Base-by-base conservation (phyloP, 495 filamentous ascomycete genomes). In the Oleoguttula mirabilis region DNA sequence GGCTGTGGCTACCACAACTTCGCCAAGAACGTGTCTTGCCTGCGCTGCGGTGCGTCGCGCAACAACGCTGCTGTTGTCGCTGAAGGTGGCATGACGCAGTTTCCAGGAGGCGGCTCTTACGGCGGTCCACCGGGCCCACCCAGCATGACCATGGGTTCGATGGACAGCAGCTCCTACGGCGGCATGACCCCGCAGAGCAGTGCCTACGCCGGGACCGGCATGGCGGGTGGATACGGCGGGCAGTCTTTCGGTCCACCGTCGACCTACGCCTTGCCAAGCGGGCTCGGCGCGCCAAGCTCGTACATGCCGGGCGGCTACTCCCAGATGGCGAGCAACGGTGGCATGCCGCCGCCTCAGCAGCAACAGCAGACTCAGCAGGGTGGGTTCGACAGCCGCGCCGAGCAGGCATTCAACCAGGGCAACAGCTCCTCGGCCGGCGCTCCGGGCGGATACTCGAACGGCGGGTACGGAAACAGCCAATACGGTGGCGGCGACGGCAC, bases 1-100 rank as follows among this genome's bases (percentile, higher is more conserved):
- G 86, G 86, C n/a, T 98, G 90, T 60, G 85, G 83, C 23, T 98
- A 98, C 55, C 90, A 98, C 65, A 98, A 98, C 63, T 98, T 98
- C 56, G 90, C 90, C 32, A 98, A 98, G 73, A 98, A 98, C 57
- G 88, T 95, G 49, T 90, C 83, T 60, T 98, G 90, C 62, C 73
- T 98, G 39, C 83, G 90, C 40, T 98, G 90, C 55, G 90, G 90
- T 55, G 92, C 87, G 17, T 90, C 87, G 59, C 84, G 90, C 52
- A 87, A 87, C 39, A 81, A 81, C 40, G 90, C 90, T 39, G 86
- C 88, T 20, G 82, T 96, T 12, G 86, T 95, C 41, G 88, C 88
- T 21, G 90, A 95, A 41, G 45, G 50, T n/a, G 45, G 36, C 27
- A 33, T 30, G 15, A 48, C 35, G 35, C 44, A 33, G 41, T 39